Conservation (phyloP, 2,329 filamentous ascomycete species). For the Claviceps sp. region DNA sequence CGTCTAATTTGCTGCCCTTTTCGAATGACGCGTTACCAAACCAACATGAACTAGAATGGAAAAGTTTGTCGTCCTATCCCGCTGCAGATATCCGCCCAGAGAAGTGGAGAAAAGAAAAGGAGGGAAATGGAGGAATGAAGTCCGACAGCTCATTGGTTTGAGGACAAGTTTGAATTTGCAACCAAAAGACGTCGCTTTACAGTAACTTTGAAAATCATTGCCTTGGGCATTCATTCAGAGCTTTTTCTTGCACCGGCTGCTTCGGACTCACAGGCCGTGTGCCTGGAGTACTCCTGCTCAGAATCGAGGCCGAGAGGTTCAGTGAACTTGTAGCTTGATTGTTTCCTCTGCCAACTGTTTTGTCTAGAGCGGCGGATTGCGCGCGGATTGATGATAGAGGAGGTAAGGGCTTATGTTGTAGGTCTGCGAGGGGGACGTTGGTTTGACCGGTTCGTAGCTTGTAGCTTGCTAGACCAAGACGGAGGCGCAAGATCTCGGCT, state of each 20-base stretch:
- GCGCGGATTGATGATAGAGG: conserved; percentile 12
- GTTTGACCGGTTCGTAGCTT: conserved; percentile 64
- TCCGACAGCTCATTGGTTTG: not conserved
- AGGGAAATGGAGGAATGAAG: not conserved
- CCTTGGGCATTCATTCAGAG: not conserved
- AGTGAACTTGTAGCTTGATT: not conserved
- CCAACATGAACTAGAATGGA: not conserved
- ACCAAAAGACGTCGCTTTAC: not conserved
- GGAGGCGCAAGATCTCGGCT: conserved; percentile 51
- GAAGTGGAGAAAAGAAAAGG: not conserved
- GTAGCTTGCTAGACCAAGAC: conserved; percentile 60
- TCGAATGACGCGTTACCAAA: not conserved
- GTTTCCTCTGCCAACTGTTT: not conserved
- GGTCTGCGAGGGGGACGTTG: conserved; percentile 46
- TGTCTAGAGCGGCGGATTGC: conserved; percentile 10
- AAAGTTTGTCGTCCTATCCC: no score
- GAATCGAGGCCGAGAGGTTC: not conserved
- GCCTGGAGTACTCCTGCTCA: not conserved
- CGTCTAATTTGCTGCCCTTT: not conserved
- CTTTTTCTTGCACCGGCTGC: not conserved
- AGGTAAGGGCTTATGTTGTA: conserved; percentile 29
- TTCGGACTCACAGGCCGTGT: not conserved
- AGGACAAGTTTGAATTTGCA: not conserved
- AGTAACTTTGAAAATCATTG: not conserved
- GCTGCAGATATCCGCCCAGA: not conserved